Conservation (phyloP, 1,284 basidiomycete genomes). For the Moesziomyces sp. region DNA sequence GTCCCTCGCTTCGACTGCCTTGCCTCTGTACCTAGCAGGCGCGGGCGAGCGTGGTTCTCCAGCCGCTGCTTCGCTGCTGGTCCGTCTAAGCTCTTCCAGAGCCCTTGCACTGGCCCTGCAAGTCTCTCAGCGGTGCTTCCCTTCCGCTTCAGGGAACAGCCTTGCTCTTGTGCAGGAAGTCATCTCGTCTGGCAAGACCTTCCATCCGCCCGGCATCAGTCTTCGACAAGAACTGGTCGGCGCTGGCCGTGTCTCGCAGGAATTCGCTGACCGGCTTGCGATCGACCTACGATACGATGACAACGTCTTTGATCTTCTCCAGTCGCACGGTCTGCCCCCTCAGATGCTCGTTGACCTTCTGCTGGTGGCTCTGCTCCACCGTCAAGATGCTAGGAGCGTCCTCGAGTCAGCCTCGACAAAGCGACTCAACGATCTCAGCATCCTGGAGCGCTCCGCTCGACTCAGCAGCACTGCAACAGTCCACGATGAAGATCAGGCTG, state of each 20-base stretch:
- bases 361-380: constrained; percentile 21
- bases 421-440: constrained; percentile 36
- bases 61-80: constrained; percentile 18
- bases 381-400: constrained; percentile 10
- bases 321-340: constrained; percentile 3
- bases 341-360: constrained; percentile 17
- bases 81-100: constrained; percentile 24
- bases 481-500: constrained; percentile 36
- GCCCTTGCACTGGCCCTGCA: constrained; percentile 16
- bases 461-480: constrained; percentile 24
- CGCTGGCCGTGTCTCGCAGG: constrained; percentile 10
- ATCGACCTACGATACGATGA: constrained; percentile 42
- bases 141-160: constrained; percentile 3
- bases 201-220: constrained; percentile 2
- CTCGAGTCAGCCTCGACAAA: constrained; percentile 25
- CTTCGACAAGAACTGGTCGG: constrained; percentile 9
- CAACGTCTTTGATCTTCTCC: constrained; percentile 22
- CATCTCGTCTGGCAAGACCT: constrained; percentile 4
- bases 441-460: constrained; percentile 41
- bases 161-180: constrained; percentile 21
- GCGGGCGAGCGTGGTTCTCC: constrained; percentile 6
- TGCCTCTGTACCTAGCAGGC: constrained; percentile 18
- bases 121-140: constrained; percentile 6
- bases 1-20: constrained; percentile 17
- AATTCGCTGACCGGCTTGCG: constrained; percentile 18